Percentiles rank a stretch among this genome's conserved stretches.
Conservation (phyloP, 148 eudicot species). For the Camellia granthamiana region DNA sequence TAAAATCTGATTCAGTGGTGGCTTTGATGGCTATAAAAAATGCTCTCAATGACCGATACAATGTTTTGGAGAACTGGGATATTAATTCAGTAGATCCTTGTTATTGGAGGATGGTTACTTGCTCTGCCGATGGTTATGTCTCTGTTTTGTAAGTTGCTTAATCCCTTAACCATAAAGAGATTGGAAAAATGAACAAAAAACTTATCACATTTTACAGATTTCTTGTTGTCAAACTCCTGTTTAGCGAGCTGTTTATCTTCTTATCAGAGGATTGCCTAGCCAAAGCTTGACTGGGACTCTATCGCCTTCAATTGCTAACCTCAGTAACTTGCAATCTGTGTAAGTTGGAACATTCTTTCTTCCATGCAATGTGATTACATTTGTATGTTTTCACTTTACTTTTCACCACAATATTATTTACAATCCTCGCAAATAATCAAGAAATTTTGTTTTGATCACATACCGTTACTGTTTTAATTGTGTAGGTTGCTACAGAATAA, state of each 20-base stretch:
- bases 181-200: neutral
- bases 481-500: slow-evolving; percentile 81
- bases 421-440: neutral
- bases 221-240: neutral
- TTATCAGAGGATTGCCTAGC: slow-evolving; percentile 79
- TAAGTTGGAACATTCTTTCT: slow-evolving; percentile 31
- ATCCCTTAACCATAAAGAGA: neutral
- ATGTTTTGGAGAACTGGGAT: slow-evolving; percentile 85
- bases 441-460: neutral
- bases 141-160: slow-evolving; percentile 62
- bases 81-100: slow-evolving; percentile 87
- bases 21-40: slow-evolving; percentile 74
- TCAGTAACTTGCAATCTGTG: slow-evolving; percentile 76
- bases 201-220: neutral
- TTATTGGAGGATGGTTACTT: slow-evolving; percentile 91
- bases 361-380: neutral
- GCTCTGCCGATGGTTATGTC: slow-evolving; percentile 63
- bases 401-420: neutral
- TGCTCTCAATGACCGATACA: slow-evolving; percentile 59
- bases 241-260: slow-evolving; percentile 13
- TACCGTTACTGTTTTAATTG: slow-evolving; percentile 8
- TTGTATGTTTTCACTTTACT: neutral
- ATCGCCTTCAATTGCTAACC: slow-evolving; percentile 80
- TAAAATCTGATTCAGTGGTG: slow-evolving; percentile 54
- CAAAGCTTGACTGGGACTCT: slow-evolving; percentile 74